Base-by-base conservation (phyloP, 1,139 yeast species). In the Pichiaceae sp. region DNA sequence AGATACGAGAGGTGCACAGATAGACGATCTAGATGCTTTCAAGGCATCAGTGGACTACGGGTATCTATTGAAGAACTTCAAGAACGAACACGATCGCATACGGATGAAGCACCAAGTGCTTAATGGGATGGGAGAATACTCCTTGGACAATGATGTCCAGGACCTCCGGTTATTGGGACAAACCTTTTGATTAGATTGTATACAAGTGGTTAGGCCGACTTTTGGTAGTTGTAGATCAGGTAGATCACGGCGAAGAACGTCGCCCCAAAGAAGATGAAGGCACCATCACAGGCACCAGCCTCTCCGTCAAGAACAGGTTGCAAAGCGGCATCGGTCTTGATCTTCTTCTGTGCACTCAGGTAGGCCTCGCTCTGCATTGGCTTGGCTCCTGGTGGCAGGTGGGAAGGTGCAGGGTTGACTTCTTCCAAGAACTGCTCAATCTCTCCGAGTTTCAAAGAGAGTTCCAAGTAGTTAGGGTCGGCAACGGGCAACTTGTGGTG, bases 381-480 rank as follows among this genome's bases (percentile, higher is more conserved):
- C 24, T 54, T 51, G 30, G 64, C 63, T 26, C 71, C 70, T 7
- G 42, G 37, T 38, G 77, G 78, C 36, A 69, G 47, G 43, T 70
- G 64, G 11, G 45, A 40, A 24, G 56, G 54, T 32, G 63, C 60
- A 45, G 89, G 91, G 54, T 76, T 76, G 71, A 81, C 68, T 38
- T 68, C 64, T 56, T 89, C 95, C 52, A 89, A 79, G 57, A 75
- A 80, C 60, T 82, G 93, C 53, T 85, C 94, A 47, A 87, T 74
- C 59, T 83, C 84, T 36, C 95, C 96, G 57, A 95, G 83, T 47
- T 76, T 74, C 46, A 86, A 75, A 46, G 93, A 95, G 45, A 93
- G 74, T 44, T 77, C 73, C 56, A 91, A 68, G 62, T 85, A 93
- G 63, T 84, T 83, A 46, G 96, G 95, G 62, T 91, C 97, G 31